Conservation (phyloP, 306 rosid genomes). For the Potentilla sterilis region DNA sequence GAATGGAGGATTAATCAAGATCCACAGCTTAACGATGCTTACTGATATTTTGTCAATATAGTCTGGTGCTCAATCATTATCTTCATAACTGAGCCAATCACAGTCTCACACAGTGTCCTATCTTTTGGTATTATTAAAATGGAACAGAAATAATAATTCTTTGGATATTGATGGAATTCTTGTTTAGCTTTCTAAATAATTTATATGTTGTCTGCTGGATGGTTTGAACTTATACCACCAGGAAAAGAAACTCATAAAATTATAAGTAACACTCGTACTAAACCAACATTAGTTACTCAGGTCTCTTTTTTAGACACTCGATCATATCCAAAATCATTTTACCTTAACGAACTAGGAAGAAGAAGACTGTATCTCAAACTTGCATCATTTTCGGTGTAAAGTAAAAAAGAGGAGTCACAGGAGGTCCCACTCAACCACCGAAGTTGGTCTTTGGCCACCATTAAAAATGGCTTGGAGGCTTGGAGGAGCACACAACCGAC, state of each 20-base stretch:
- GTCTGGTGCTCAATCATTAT: background rate
- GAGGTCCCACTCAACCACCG: slow-evolving; percentile 14
- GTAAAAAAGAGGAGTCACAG: background rate
- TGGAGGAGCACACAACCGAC: slow-evolving; percentile 35
- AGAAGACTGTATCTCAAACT: background rate
- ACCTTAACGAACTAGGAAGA: background rate
- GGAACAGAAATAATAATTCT: background rate
- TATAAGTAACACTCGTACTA: too few relatives aligned
- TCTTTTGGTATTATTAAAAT: slow-evolving; percentile 27
- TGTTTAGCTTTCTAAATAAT: too few relatives aligned
- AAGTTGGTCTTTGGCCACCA: slow-evolving; percentile 10
- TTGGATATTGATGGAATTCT: background rate
- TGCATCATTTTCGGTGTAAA: background rate
- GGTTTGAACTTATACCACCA: too few relatives aligned
- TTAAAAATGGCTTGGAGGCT: slow-evolving; percentile 19
- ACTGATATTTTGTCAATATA: background rate
- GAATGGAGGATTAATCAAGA: background rate
- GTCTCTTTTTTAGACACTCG: too few relatives aligned
- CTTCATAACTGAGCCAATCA: slow-evolving; percentile 19
- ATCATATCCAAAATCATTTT: background rate
- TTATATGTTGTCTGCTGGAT: too few relatives aligned
- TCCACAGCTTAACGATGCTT: slow-evolving; percentile 16
- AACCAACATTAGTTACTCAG: too few relatives aligned
- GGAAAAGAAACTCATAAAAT: too few relatives aligned
- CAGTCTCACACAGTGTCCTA: slow-evolving; percentile 13